A percentile compares a stretch with the other conserved stretches of the same genome.
Conservation (phyloP, 768 basidiomycete genomes). For the Calvatia gigantea region DNA sequence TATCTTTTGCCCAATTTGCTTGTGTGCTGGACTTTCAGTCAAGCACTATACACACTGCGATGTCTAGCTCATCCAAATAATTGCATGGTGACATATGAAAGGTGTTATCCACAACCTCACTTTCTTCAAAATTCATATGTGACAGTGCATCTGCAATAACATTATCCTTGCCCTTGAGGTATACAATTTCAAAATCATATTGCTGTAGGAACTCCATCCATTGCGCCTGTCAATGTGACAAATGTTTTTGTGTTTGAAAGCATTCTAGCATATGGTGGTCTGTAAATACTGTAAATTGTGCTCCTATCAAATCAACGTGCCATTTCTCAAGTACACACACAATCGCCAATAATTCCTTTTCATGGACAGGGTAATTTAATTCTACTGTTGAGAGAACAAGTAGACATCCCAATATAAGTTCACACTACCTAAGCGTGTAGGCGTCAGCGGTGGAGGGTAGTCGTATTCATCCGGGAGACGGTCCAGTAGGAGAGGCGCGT, state of each 20-base stretch:
- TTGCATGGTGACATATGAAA: no score
- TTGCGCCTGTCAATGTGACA: conserved; percentile 27
- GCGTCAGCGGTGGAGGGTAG: no score
- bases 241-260: conserved; percentile 24
- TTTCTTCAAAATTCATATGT: not conserved
- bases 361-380: conserved; percentile 29
- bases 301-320: not conserved
- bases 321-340: conserved; percentile 27
- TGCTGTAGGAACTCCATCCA: conserved; percentile 30
- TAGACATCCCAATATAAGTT: no score
- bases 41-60: no score
- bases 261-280: conserved; percentile 26
- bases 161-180: conserved; percentile 28
- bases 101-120: no score
- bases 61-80: no score
- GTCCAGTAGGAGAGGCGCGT: no score
- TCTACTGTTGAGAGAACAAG: no score
- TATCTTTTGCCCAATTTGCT: no score
- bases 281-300: conserved; percentile 21
- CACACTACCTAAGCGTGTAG: no score
- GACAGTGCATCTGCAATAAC: conserved; percentile 23
- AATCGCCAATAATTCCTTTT: conserved; percentile 29
- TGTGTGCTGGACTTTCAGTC: no score
- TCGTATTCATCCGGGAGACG: no score
- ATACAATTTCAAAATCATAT: conserved; percentile 19